A percentile compares a stretch with the other conserved stretches of the same genome.
These are phyloP conservation scores for Theileria parva DNA, from an alignment of 169 alveolate genomes.

Conservation along the genomic window DNA sequence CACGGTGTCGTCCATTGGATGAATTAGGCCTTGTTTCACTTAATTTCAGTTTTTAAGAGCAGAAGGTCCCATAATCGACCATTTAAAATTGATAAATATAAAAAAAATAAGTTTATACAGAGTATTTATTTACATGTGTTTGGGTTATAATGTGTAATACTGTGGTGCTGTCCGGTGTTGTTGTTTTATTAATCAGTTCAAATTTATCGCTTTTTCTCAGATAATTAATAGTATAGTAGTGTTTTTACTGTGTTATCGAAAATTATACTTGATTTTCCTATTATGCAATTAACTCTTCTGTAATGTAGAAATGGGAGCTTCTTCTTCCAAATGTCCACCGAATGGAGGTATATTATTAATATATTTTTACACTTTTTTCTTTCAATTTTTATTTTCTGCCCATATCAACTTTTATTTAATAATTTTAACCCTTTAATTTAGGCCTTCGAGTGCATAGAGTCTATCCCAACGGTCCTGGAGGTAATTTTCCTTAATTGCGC, in stretches of 20 bases:
- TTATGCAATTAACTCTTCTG: background rate
- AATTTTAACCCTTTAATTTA: conserved; percentile 6
- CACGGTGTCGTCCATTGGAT: conserved; percentile 10
- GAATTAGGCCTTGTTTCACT: background rate
- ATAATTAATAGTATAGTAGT: background rate
- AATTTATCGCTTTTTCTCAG: background rate
- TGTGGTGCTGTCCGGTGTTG: background rate
- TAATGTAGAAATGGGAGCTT: conserved; percentile 45
- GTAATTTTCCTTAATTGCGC: conserved; percentile 6
- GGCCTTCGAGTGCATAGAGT: conserved; percentile 66
- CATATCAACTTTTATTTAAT: background rate
- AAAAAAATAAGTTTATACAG: background rate
- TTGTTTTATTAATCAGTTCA: background rate
- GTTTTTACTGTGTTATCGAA: background rate
- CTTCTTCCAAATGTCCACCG: conserved; percentile 33
- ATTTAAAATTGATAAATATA: no score
- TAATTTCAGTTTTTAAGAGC: background rate
- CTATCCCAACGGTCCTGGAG: conserved; percentile 68
- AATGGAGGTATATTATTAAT: conserved; percentile 40
- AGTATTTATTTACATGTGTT: background rate
- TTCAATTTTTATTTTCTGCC: background rate
- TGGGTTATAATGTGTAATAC: background rate
- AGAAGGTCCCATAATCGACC: background rate
- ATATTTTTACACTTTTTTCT: background rate
- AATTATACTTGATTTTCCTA: background rate